These are phyloP conservation scores for Novymonas esmeraldas DNA, from an alignment of 208 protist species.

Conservation along the genomic window DNA sequence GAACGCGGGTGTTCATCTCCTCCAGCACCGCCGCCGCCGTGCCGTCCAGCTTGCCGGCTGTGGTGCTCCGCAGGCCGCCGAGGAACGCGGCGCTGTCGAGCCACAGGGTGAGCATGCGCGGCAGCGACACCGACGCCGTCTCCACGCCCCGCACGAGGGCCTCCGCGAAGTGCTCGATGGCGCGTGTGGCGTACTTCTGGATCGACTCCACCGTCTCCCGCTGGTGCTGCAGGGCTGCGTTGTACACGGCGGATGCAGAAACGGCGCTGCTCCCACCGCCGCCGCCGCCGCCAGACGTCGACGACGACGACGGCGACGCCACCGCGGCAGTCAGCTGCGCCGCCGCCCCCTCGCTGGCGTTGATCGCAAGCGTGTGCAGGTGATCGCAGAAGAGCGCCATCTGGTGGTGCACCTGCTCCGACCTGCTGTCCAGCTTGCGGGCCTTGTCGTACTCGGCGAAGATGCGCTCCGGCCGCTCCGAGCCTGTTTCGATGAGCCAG, in stretches of 20 bases:
- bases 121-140: conserved; percentile 92
- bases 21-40: conserved; percentile 7
- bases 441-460: conserved; percentile 79
- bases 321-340: conserved; percentile 21
- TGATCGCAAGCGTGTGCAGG: conserved; percentile 46
- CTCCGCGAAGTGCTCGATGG: conserved; percentile 83
- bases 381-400: conserved; percentile 95
- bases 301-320: not conserved
- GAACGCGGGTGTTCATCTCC: conserved; percentile 40
- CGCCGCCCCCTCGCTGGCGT: conserved; percentile 19
- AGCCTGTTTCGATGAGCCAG: conserved; percentile 79
- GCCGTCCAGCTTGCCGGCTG: conserved; percentile 18
- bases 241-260: conserved; percentile 19
- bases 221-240: conserved; percentile 27
- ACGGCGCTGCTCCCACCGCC: not conserved
- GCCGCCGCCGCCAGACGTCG: too few relatives aligned
- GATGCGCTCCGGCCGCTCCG: conserved; percentile 79
- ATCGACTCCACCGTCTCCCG: conserved; percentile 38
- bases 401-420: conserved; percentile 91
- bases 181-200: conserved; percentile 17
- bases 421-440: conserved; percentile 54
- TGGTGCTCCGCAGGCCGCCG: conserved; percentile 21
- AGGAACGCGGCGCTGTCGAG: conserved; percentile 77
- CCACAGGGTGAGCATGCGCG: conserved; percentile 96
- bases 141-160: conserved; percentile 81